Conservation (phyloP, 2,329 filamentous ascomycete genomes). For the Aureobasidium mangrovei region DNA sequence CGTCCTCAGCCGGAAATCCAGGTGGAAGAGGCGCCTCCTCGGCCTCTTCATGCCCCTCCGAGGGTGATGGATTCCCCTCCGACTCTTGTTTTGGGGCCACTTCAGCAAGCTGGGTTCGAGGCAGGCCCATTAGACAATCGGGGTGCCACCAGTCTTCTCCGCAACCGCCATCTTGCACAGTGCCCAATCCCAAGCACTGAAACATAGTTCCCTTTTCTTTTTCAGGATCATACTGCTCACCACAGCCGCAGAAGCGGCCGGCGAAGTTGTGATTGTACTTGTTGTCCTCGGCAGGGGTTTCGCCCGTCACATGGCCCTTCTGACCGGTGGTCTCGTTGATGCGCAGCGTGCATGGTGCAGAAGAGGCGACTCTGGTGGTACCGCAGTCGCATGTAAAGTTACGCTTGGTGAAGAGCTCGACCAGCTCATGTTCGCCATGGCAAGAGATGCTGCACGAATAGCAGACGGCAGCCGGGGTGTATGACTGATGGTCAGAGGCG, state of each 20-base stretch:
- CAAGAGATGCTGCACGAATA: conserved; percentile 96
- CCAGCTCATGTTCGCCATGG: conserved; percentile 87
- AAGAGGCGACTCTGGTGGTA: conserved; percentile 62
- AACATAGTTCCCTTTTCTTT: conserved; percentile 97
- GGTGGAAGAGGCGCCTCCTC: conserved; percentile 62
- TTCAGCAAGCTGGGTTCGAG: conserved; percentile 49
- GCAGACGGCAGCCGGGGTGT: conserved; percentile 74
- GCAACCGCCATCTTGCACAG: conserved; percentile 72
- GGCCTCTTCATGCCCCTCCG: conserved; percentile 34
- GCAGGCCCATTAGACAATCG: conserved; percentile 76
- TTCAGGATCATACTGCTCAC: conserved; percentile 77
- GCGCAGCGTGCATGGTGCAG: conserved; percentile 67
- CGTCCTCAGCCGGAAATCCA: conserved; percentile 80
- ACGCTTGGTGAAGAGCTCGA: conserved; percentile 92
- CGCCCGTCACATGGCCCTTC: conserved; percentile 68
- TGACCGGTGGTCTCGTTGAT: conserved; percentile 62
- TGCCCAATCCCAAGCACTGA: conserved; percentile 82
- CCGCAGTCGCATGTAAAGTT: conserved; percentile 96
- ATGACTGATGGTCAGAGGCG: conserved; percentile 50
- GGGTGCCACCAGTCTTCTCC: conserved; percentile 98
- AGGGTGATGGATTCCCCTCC: conserved; percentile 13
- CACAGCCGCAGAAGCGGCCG: conserved; percentile 86
- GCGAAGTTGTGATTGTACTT: conserved; percentile 93
- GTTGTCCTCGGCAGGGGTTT: conserved; percentile 64
- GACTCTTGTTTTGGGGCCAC: not conserved